Percentiles rank a stretch among this genome's conserved stretches.
Evolutionary conservation across 2,329 filamentous ascomycete species (phyloP).

Genomic region (Microcyclospora pomicola): DNA sequence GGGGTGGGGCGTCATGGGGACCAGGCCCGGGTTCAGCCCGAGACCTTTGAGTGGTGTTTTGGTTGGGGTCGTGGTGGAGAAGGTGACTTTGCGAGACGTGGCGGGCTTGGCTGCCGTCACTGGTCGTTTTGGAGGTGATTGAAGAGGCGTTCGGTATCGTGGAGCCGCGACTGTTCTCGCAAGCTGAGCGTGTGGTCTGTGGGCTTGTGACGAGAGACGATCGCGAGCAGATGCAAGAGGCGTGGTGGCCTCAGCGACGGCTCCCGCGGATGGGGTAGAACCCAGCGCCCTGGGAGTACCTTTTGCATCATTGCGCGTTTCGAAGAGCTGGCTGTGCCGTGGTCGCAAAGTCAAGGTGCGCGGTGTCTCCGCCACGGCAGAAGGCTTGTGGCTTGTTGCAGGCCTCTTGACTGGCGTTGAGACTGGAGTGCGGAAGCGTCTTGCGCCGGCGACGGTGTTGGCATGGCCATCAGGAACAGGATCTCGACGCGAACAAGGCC

Average conservation of each 20-base stretch:
- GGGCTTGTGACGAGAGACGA: neutral
- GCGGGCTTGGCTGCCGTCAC: constrained; percentile 15
- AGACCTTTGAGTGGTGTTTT: constrained; percentile 18
- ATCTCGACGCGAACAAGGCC: no score
- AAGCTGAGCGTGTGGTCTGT: constrained; percentile 4
- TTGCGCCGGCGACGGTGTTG: neutral
- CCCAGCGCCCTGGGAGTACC: neutral
- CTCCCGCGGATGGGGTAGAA: no score
- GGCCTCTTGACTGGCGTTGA: neutral
- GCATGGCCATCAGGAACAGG: neutral
- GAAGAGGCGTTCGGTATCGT: constrained; percentile 16
- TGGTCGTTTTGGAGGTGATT: constrained; percentile 12
- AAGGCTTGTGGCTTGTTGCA: neutral
- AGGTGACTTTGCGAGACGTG: constrained; percentile 17
- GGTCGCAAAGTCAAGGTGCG: neutral
- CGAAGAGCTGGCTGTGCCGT: neutral
- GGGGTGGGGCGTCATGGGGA: constrained; percentile 24
- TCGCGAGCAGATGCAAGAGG: no score
- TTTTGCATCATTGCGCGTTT: neutral
- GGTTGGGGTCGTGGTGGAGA: constrained; percentile 16
- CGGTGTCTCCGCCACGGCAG: neutral
- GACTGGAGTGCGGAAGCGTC: constrained; percentile 2
- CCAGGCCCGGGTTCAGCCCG: constrained; percentile 14
- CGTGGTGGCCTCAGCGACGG: no score
- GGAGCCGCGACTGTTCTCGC: constrained; percentile 15